Conservation (phyloP, 2,329 filamentous ascomycete species). For the Cladosporium sp. region DNA sequence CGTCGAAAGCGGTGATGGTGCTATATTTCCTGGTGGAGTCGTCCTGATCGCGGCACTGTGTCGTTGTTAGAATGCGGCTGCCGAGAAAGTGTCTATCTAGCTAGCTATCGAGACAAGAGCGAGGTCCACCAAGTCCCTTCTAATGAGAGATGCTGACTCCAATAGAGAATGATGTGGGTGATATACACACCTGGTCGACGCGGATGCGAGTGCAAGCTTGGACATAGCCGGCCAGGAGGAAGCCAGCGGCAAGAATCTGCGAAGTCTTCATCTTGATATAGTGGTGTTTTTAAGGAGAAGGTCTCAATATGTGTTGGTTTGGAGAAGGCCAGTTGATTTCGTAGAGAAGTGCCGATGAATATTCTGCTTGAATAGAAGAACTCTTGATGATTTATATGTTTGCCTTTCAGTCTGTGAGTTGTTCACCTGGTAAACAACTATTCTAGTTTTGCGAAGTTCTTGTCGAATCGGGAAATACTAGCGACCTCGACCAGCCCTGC, state of each 20-base stretch:
- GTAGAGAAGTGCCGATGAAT: background rate
- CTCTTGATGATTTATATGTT: too few relatives aligned
- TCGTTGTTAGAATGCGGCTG: too few relatives aligned
- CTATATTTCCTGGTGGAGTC: background rate
- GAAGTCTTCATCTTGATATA: background rate
- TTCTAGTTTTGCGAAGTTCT: too few relatives aligned
- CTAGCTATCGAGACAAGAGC: background rate
- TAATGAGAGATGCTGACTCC: background rate
- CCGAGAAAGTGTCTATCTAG: too few relatives aligned
- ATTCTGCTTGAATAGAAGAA: background rate
- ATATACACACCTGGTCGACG: background rate
- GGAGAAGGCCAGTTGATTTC: background rate
- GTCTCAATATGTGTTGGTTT: background rate
- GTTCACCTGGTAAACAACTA: too few relatives aligned
- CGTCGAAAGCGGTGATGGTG: background rate
- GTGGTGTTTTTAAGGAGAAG: background rate
- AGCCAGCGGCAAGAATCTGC: background rate
- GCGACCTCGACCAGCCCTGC: background rate
- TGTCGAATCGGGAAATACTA: background rate
- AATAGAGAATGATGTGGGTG: background rate
- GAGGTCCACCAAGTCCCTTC: background rate
- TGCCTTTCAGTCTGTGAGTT: too few relatives aligned
- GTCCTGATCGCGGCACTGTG: background rate
- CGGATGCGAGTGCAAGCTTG: background rate
- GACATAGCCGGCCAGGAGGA: background rate